phyloP scores from a whole-genome alignment of 345 rosid genomes.

The Hibiscus tridactylites region DNA sequence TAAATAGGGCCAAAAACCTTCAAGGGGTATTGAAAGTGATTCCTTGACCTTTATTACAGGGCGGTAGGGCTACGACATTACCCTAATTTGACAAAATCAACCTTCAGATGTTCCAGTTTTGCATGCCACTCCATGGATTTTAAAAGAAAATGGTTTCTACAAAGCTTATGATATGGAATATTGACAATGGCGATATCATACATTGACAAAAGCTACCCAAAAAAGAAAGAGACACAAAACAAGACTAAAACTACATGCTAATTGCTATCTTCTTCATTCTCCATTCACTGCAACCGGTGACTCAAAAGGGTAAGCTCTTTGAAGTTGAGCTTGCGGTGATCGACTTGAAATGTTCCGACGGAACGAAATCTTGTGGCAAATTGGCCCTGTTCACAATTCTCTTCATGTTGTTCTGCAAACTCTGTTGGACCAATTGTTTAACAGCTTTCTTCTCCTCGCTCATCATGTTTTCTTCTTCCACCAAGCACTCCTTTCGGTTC shows the following conservation, averaged over 20 bases:
- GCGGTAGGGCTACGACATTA: background rate
- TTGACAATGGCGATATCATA: slow-evolving; percentile 18
- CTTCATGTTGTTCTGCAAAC: slow-evolving; percentile 86
- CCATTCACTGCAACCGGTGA: slow-evolving; percentile 9
- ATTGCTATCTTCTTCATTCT: slow-evolving; percentile 10
- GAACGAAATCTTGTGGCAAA: slow-evolving; percentile 75
- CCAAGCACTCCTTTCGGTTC: slow-evolving; percentile 32
- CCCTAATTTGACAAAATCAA: slow-evolving; percentile 8
- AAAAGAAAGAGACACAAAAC: background rate
- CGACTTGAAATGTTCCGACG: slow-evolving; percentile 78
- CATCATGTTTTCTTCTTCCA: slow-evolving; percentile 67
- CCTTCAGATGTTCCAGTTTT: slow-evolving; percentile 19
- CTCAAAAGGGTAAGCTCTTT: slow-evolving; percentile 76
- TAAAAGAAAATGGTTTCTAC: background rate
- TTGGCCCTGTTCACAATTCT: slow-evolving; percentile 88
- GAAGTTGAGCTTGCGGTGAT: slow-evolving; percentile 79
- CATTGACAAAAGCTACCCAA: slow-evolving; percentile 9
- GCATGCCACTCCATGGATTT: slow-evolving; percentile 1
- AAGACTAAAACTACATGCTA: slow-evolving; percentile 21
- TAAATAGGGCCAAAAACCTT: slow-evolving; percentile 7
- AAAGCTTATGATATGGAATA: slow-evolving; percentile 6
- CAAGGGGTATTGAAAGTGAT: slow-evolving; percentile 15
- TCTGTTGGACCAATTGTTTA: slow-evolving; percentile 78
- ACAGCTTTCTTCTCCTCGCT: slow-evolving; percentile 92
- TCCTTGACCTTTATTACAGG: slow-evolving; percentile 16